Conservation (phyloP, 1,284 basidiomycete genomes). For the Phlebopus sp. region DNA sequence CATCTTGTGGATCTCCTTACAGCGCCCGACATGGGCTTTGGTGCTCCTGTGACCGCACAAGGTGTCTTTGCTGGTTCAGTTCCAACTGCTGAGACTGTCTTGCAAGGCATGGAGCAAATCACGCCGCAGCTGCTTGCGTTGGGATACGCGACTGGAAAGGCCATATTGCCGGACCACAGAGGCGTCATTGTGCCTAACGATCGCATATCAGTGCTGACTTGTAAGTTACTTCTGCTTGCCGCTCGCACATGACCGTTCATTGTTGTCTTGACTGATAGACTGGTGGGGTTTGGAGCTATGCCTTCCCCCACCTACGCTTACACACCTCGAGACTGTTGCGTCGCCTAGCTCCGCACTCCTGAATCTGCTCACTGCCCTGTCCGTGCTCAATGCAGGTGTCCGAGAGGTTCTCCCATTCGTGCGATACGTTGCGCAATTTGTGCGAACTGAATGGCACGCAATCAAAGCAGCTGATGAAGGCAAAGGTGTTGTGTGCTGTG, state of each 20-base stretch:
- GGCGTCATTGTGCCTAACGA: conserved; percentile 71
- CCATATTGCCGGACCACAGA: conserved; percentile 65
- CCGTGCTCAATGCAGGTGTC: conserved; percentile 65
- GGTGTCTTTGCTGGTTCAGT: conserved; percentile 70
- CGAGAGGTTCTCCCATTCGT: conserved; percentile 76
- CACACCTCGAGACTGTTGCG: conserved; percentile 56
- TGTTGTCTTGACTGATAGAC: conserved; percentile 45
- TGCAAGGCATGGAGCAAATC: conserved; percentile 64
- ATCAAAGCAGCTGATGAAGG: conserved; percentile 66
- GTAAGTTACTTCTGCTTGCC: conserved; percentile 39
- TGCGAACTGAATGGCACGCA: conserved; percentile 65
- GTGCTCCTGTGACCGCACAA: conserved; percentile 49
- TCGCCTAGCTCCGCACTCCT: conserved; percentile 62
- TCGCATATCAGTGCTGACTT: conserved; percentile 74
- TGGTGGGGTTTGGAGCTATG: conserved; percentile 83
- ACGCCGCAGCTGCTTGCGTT: conserved; percentile 75
- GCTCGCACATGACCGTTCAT: conserved; percentile 7
- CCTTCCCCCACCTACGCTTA: conserved; percentile 65
- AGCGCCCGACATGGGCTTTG: conserved; percentile 58
- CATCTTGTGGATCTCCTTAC: conserved; percentile 56
- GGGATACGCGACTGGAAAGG: conserved; percentile 69
- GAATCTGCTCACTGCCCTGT: conserved; percentile 69
- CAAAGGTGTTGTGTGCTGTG: conserved; percentile 76
- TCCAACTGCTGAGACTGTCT: conserved; percentile 68
- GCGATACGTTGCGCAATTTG: conserved; percentile 72